Conservation (phyloP, 1,284 basidiomycete genomes). For the Trametes versicolor region DNA sequence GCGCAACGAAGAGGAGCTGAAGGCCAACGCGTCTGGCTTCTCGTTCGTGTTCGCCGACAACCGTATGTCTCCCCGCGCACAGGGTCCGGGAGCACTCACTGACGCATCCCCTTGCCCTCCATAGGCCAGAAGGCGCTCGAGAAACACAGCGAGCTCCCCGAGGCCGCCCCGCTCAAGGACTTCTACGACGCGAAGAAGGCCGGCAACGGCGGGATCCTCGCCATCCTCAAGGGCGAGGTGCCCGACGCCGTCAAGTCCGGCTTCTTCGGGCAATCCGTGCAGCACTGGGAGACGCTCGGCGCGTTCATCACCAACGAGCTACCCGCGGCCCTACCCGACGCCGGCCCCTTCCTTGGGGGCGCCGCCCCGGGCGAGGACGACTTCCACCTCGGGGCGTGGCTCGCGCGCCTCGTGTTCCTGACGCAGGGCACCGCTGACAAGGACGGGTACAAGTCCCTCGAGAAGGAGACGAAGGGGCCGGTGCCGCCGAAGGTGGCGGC, state of each 20-base stretch:
- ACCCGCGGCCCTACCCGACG: slow-evolving; percentile 51
- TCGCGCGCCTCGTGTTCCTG: slow-evolving; percentile 55
- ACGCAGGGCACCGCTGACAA: slow-evolving; percentile 47
- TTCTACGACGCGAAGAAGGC: slow-evolving; percentile 64
- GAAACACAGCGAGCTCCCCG: slow-evolving; percentile 51
- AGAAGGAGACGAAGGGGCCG: slow-evolving; percentile 51
- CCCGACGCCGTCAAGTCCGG: slow-evolving; percentile 47
- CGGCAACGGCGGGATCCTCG: slow-evolving; percentile 56
- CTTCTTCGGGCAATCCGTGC: slow-evolving; percentile 53
- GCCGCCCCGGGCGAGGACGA: slow-evolving; percentile 60
- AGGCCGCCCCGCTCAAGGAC: slow-evolving; percentile 55
- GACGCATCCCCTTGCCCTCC: not conserved
- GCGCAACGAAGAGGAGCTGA: slow-evolving; percentile 62
- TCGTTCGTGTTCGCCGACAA: slow-evolving; percentile 52
- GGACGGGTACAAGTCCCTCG: slow-evolving; percentile 50
- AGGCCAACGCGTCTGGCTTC: slow-evolving; percentile 52
- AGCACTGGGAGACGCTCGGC: slow-evolving; percentile 52
- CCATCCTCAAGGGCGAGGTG: slow-evolving; percentile 53
- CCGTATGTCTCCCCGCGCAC: slow-evolving; percentile 50
- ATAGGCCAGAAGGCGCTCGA: slow-evolving; percentile 55
- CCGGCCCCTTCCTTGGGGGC: slow-evolving; percentile 57
- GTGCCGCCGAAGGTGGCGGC: slow-evolving; percentile 51
- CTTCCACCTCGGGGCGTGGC: slow-evolving; percentile 63
- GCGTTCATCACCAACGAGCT: slow-evolving; percentile 54
- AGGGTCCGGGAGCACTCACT: not conserved